Evolutionary conservation across 805 yeast species (phyloP).

Genomic region (Myxozyma vanderwaltii): DNA sequence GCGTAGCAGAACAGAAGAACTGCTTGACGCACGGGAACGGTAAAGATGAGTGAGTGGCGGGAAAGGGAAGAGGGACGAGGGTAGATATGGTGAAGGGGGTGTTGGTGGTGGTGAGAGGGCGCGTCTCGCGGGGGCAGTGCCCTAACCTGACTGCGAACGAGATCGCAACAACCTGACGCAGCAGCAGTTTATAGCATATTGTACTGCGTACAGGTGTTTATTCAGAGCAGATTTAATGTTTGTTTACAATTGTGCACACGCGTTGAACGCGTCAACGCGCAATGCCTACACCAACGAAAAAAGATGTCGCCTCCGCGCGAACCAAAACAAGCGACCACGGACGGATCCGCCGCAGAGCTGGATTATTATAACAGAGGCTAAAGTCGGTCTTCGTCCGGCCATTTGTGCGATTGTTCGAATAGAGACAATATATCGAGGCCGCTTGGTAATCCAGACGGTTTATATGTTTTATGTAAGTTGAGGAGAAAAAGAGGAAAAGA

Average conservation of each 20-base stretch:
- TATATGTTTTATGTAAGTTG: constrained; percentile 25
- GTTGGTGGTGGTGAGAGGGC: not conserved
- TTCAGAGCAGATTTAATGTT: no score
- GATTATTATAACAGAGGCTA: constrained; percentile 28
- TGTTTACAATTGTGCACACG: no score
- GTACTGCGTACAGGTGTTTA: no score
- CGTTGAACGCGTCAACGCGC: no score
- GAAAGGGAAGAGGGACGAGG: not conserved
- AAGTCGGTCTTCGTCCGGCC: constrained; percentile 32
- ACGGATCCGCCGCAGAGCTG: constrained; percentile 11
- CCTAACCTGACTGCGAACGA: no score
- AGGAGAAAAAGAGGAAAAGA: not conserved
- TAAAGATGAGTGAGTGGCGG: no score
- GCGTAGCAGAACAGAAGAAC: not conserved
- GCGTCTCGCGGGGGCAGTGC: not conserved
- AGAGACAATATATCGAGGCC: constrained; percentile 20
- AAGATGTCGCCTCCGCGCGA: constrained; percentile 34
- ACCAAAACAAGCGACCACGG: constrained; percentile 17
- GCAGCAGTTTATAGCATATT: no score
- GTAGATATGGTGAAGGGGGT: not conserved
- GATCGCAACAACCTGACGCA: no score
- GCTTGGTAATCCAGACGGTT: constrained; percentile 36
- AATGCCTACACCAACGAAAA: no score
- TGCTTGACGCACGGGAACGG: not conserved
- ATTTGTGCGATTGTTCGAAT: constrained; percentile 32